Conservation (phyloP, 208 protist genomes). For the Balamuthia mandrillaris region DNA sequence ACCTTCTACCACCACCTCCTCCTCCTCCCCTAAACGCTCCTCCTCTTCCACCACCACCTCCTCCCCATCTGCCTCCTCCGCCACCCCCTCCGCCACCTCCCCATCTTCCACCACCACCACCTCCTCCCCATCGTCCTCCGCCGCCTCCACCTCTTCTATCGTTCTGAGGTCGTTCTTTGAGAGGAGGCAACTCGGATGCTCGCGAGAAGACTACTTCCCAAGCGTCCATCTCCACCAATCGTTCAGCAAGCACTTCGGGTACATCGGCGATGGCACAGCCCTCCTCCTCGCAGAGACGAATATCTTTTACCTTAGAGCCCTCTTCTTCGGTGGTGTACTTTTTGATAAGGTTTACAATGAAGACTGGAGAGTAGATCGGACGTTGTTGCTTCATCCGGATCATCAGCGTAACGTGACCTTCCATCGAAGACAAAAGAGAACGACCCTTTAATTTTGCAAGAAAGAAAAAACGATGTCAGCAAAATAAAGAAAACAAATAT, state of each 20-base stretch:
- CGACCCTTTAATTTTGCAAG: no score
- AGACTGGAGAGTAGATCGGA: no score
- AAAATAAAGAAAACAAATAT: slow-evolving; percentile 2
- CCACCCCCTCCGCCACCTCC: not conserved
- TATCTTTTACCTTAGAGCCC: not conserved
- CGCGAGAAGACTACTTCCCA: not conserved
- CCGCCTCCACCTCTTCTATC: not conserved
- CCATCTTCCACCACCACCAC: not conserved
- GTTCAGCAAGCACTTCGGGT: not conserved
- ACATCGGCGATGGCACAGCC: slow-evolving; percentile 6
- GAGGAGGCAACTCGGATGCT: not conserved
- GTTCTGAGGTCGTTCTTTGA: not conserved
- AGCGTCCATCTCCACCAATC: not conserved
- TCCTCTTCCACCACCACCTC: not conserved
- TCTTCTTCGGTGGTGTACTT: not conserved
- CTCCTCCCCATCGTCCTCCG: not conserved
- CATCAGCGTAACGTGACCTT: no score
- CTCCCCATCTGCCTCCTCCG: not conserved
- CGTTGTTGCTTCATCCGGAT: no score
- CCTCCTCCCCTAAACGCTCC: not conserved
- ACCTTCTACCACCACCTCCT: not conserved
- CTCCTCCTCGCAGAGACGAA: not conserved
- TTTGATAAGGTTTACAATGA: no score
- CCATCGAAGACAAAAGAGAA: no score
- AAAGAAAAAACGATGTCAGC: no score